Base-by-base conservation (phyloP, 495 filamentous ascomycete species). In the Daldinia loculata region DNA sequence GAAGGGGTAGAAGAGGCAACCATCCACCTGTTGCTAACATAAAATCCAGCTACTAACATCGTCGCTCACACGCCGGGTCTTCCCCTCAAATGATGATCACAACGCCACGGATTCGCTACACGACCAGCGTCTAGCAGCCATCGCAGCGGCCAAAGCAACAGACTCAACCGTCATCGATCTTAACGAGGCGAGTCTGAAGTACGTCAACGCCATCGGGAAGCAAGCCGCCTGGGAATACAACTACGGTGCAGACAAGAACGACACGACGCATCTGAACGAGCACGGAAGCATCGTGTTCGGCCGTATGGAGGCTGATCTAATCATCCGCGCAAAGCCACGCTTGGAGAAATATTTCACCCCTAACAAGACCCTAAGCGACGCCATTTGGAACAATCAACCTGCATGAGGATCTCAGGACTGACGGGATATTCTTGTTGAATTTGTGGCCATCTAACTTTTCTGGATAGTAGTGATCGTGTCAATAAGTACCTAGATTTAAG, bases 261-360 rank as follows among this genome's bases (percentile, higher is more conserved):
- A 86, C 41, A 70, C 77, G 52, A 86, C 85, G 6, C 84, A 87
- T 76, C 64, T 87, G 34, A 87, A 85, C 61, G 57, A 56, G 2
- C 66, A 67, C 34, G 84, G 84, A 0, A 76, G 71, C 6, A 57
- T 79, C 3, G 79, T 87, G 9, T 87, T 87, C 72, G 84, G 84
- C 0, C 78, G 79, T 2, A 77, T 87, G 66, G 77, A 86, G 43
- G 80, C 78, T 0, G 74, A 78, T 59, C 67, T 87, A 56, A 74
- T 86, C 52, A 56, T 68, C 0, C 62, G 67, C 32, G 68, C 66
- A 3, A 66, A 63, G 14, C 66, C 75, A 0, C 50, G 59, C 15
- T 43, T 84, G 59, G 60, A 66, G 17, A n/a, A 34, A 8, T 82
- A 70, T 56, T 61, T 81, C 19, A 59, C 19, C 1, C 66, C 76